phyloP scores from a whole-genome alignment of 139 green algal species.

The Raphidocelis subcapitata region DNA sequence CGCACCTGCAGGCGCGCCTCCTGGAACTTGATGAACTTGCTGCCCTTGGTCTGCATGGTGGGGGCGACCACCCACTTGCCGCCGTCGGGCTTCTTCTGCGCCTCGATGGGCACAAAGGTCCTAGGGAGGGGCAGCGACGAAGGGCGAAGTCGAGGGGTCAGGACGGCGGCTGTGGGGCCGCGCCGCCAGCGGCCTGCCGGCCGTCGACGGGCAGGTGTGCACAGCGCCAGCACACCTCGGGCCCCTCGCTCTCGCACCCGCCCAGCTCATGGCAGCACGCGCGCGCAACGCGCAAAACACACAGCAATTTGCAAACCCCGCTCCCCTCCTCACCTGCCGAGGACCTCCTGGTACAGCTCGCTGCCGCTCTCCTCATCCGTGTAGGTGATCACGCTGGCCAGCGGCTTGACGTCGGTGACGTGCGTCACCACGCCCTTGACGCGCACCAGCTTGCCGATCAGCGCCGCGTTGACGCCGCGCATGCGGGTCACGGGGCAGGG shows the following conservation, averaged over 20 bases:
- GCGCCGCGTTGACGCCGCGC: slow-evolving; percentile 64
- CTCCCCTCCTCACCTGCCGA: no score
- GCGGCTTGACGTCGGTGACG: slow-evolving; percentile 91
- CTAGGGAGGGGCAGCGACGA: no score
- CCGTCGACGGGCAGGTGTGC: no score
- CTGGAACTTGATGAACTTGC: slow-evolving; percentile 96
- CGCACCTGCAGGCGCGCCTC: slow-evolving; percentile 75
- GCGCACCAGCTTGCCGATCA: slow-evolving; percentile 88
- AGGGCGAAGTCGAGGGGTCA: no score
- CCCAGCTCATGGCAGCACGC: no score
- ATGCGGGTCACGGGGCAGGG: slow-evolving; percentile 47
- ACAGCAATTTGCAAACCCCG: no score
- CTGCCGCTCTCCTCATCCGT: slow-evolving; percentile 85
- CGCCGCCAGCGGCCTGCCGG: no score
- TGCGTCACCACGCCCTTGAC: slow-evolving; percentile 91
- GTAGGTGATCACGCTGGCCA: slow-evolving; percentile 93
- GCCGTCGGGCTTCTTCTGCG: slow-evolving; percentile 72
- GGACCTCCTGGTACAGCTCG: slow-evolving; percentile 95
- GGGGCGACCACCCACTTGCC: slow-evolving; percentile 61
- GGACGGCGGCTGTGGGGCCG: no score
- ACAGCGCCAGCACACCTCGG: no score
- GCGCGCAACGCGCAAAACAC: no score
- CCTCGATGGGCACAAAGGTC: slow-evolving; percentile 80
- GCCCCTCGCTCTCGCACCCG: no score
- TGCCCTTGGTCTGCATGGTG: slow-evolving; percentile 78